Evolutionary conservation across 306 rosid species (phyloP), one percentile per base, ranked within the genome.

Genomic region (Cucumis melo): DNA sequence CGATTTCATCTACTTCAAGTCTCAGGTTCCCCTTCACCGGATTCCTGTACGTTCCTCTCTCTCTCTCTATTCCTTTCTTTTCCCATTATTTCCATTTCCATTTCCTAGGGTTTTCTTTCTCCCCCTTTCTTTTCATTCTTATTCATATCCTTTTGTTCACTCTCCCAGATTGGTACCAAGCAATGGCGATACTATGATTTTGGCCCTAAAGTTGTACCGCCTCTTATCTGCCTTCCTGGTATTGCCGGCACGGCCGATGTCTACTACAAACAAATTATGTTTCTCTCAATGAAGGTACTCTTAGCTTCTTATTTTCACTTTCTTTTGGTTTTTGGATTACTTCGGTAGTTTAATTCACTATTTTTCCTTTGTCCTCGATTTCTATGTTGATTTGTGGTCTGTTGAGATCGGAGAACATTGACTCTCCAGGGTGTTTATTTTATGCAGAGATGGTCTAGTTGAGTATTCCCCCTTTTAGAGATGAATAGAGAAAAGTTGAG

Each of bases 131-230:
- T 24, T 24, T 65, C 14, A 57, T 42, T 65, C 61, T 38, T 56
- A 5, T 32, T n/a, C 53, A 73, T 8, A 36, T 17, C 11, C 2
- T 56, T 78, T 24, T 59, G 53, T 78, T 78, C 72, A 42, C 23
- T 68, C 55, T 80, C 82, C 50, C 83, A 95, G 99, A 92, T 92
- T 88, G 99, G 99, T 78, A 90, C 92, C 12, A 95, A 90, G 79
- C 95, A 92, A 80, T 90, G 99, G 99, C 89, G 96, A 20, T 95
- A 92, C 86, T 95, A 95, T 81, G 99, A 95, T 83, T 95, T 92
- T 55, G 99, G 99, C 79, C 99, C 99, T 0, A 95, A 95, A 86
- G 88, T 71, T 24, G 99, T 95, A 4, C 93, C 96, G 85, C 99
- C 99, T 20, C 98, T 95, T 55, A 89, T 95, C 17, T 95, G 99